phyloP scores from a whole-genome alignment of 1,139 yeast species.

The Waltiozyma sp. region DNA sequence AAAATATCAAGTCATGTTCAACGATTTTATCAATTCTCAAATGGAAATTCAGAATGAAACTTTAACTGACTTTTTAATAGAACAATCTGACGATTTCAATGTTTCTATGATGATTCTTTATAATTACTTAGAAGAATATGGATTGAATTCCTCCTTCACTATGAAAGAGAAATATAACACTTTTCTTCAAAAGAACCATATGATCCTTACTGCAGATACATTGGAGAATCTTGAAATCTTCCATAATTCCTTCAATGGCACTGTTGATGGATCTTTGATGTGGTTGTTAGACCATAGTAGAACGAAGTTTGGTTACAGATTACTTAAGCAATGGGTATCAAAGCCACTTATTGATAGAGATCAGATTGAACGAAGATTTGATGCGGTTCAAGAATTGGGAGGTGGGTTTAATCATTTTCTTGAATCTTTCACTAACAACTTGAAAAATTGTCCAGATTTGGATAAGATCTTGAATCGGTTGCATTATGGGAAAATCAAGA shows the following conservation, averaged over 20 bases:
- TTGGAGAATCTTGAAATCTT: constrained; percentile 66
- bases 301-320: constrained; percentile 64
- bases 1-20: not conserved
- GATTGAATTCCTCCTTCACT: constrained; percentile 45
- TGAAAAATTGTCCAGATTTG: constrained; percentile 50
- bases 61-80: constrained; percentile 11
- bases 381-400: constrained; percentile 56
- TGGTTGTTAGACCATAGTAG: constrained; percentile 76
- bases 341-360: constrained; percentile 50
- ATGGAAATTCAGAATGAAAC: not conserved
- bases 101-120: constrained; percentile 38
- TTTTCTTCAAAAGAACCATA: constrained; percentile 41
- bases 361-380: constrained; percentile 46
- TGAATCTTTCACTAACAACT: constrained; percentile 36
- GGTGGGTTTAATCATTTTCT: constrained; percentile 34
- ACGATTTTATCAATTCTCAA: constrained; percentile 9
- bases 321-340: constrained; percentile 61
- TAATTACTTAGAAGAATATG: constrained; percentile 50
- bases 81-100: constrained; percentile 19
- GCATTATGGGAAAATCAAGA: constrained; percentile 52
- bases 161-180: constrained; percentile 37
- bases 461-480: constrained; percentile 57
- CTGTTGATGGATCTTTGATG: constrained; percentile 55
- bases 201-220: constrained; percentile 64
- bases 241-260: constrained; percentile 45